Base-by-base conservation (phyloP, 805 yeast species). In the Monosporozyma yasuniensis region DNA sequence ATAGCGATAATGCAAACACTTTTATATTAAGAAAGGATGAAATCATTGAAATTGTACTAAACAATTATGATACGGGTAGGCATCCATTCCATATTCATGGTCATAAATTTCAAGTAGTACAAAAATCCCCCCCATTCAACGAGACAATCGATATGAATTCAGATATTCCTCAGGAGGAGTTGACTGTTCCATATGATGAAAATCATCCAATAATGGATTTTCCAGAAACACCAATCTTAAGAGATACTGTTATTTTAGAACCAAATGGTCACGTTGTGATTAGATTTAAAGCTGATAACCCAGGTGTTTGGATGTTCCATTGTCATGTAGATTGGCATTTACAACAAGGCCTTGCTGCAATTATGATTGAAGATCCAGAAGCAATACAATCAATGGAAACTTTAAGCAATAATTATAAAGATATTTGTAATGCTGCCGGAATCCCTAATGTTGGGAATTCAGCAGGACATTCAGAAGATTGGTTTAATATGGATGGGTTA, bases 281-380 rank as follows among this genome's bases (percentile, higher is more conserved):
- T 30, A 72, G 96, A 56, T 87, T 87, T 66, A 76, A 71, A 58
- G 88, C 96, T 11, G 80, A 84, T 60, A 89, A 90, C 60, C 96
- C 96, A 2, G 97, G 97, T 50, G 82, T 88, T 23, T 90, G 96
- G 96, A 79, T 84, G 53, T 85, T 89, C 81, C 97, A 89, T 65
- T 89, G 97, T 68, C 96, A 87, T 62, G 78, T 85, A 49, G 91
- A 85, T 60, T 85, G 89, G 84, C 95, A 85, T 68, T 76, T 85
- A 64, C 83, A 80, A 57, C 93, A 85, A 69, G 95, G 95, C 27
- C 72, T 85, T 49, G 90, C 90, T 7, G 72, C 84, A 47, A 78
- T 79, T 1, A 76, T 85, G 35, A 72, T 85, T 41, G 95, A 85
- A 65, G 86, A 84, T 28, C 91, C 93, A 19, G 59, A 71, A 47